These are phyloP conservation scores for Piromyces finnis DNA, from an alignment of 192 early-diverging fungal species.

Conservation along the genomic window DNA sequence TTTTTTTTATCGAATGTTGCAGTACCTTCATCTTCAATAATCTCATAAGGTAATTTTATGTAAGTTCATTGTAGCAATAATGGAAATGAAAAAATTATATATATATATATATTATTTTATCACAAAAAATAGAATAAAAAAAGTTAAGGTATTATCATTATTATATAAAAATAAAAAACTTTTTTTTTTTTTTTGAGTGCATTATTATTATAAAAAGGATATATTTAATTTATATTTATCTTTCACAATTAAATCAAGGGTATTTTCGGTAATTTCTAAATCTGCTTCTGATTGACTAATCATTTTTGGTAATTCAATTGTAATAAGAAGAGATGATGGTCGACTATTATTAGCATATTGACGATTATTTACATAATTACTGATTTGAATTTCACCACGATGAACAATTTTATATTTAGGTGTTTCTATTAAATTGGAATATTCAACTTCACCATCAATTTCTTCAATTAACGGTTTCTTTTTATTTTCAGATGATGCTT, in stretches of 20 bases:
- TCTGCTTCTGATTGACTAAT: constrained; percentile 8
- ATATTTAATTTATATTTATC: constrained; percentile 15
- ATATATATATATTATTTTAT: too few relatives aligned
- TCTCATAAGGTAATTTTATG: constrained; percentile 16
- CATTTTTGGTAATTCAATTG: constrained; percentile 16
- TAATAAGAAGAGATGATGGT: constrained; percentile 20
- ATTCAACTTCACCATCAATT: not conserved
- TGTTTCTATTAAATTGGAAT: constrained; percentile 1
- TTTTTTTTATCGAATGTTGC: constrained; percentile 22
- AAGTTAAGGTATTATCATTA: too few relatives aligned
- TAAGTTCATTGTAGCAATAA: not conserved
- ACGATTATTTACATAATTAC: constrained; percentile 12
- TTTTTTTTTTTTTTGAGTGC: too few relatives aligned
- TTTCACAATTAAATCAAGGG: constrained; percentile 6
- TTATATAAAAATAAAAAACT: too few relatives aligned
- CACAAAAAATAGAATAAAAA: too few relatives aligned
- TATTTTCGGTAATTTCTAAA: constrained; percentile 8
- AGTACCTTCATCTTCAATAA: constrained; percentile 11
- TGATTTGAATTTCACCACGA: constrained; percentile 8
- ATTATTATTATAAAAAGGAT: too few relatives aligned
- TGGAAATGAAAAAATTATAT: too few relatives aligned
- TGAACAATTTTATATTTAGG: constrained; percentile 18
- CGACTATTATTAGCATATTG: constrained; percentile 10
- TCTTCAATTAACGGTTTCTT: not conserved
- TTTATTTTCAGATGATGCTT: too few relatives aligned